Conservation (phyloP, 2,329 filamentous ascomycete genomes). For the Fusarium nanum region DNA sequence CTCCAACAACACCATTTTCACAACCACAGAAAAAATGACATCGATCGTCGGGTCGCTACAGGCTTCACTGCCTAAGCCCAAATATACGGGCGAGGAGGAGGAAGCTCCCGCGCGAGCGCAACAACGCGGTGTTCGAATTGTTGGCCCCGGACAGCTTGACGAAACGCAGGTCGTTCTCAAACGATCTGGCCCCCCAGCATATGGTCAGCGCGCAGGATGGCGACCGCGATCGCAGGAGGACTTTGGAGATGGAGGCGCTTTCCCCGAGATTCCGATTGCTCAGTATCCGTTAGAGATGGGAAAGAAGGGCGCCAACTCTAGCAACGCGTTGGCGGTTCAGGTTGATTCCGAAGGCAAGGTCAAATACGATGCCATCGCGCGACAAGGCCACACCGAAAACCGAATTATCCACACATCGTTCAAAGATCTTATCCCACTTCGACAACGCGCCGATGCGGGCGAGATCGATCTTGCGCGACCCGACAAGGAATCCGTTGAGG, state of each 20-base stretch:
- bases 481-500: slow-evolving; percentile 83
- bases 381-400: slow-evolving; percentile 84
- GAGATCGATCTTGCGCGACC: slow-evolving; percentile 90
- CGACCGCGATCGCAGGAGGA: slow-evolving; percentile 88
- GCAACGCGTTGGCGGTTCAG: slow-evolving; percentile 91
- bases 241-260: slow-evolving; percentile 95
- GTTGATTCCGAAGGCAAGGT: slow-evolving; percentile 93
- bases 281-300: slow-evolving; percentile 98
- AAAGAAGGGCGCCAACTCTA: slow-evolving; percentile 76
- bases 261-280: slow-evolving; percentile 91
- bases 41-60: slow-evolving; percentile 79
- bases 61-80: slow-evolving; percentile 86
- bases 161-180: slow-evolving; percentile 87
- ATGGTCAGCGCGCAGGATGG: slow-evolving; percentile 90
- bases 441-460: slow-evolving; percentile 91
- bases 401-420: slow-evolving; percentile 94
- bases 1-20: slow-evolving; percentile 39
- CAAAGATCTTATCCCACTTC: slow-evolving; percentile 93
- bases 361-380: slow-evolving; percentile 95
- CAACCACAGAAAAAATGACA: slow-evolving; percentile 62
- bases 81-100: slow-evolving; percentile 91
- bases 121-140: slow-evolving; percentile 83
- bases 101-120: slow-evolving; percentile 77
- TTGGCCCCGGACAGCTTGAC: slow-evolving; percentile 83
- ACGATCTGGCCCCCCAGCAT: slow-evolving; percentile 86